These are phyloP conservation scores for Candida fluviatilis DNA, from an alignment of 805 yeast species.

Conservation along the genomic window DNA sequence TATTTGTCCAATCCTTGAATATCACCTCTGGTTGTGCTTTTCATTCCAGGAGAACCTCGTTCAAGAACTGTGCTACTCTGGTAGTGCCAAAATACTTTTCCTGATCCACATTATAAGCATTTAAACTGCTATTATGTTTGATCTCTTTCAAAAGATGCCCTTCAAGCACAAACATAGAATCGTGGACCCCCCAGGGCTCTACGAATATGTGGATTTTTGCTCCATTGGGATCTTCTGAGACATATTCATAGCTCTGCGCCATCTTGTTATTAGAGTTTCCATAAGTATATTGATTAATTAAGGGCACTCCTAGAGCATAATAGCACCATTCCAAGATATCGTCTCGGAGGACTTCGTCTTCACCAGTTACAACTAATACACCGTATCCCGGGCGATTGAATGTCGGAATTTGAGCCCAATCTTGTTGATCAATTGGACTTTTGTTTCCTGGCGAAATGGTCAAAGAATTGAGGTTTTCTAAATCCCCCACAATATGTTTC, in stretches of 20 bases:
- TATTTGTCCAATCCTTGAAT: too few relatives aligned
- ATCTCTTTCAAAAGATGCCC: constrained; percentile 8
- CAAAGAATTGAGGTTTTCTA: constrained; percentile 17
- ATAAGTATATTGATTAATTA: constrained; percentile 13
- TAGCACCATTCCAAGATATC: constrained; percentile 28
- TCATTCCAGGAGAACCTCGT: constrained; percentile 7
- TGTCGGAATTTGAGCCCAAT: neutral
- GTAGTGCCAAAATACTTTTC: constrained; percentile 15
- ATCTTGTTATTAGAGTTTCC: constrained; percentile 19
- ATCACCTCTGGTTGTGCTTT: too few relatives aligned
- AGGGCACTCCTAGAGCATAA: constrained; percentile 24
- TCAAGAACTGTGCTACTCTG: constrained; percentile 18
- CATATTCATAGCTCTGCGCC: constrained; percentile 6
- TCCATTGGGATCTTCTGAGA: constrained; percentile 5
- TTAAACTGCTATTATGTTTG: neutral
- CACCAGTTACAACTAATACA: constrained; percentile 25
- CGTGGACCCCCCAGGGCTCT: constrained; percentile 36
- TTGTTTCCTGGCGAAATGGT: constrained; percentile 19
- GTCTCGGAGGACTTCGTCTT: constrained; percentile 28
- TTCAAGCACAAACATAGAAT: constrained; percentile 21
- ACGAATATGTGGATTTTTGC: constrained; percentile 19
- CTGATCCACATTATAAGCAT: neutral
- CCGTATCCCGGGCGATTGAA: constrained; percentile 6
- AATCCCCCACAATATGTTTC: constrained; percentile 17
- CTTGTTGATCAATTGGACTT: constrained; percentile 7